Evolutionary conservation across 192 early-diverging fungal genomes (phyloP).

Genomic region (Lobosporangium transversale): DNA sequence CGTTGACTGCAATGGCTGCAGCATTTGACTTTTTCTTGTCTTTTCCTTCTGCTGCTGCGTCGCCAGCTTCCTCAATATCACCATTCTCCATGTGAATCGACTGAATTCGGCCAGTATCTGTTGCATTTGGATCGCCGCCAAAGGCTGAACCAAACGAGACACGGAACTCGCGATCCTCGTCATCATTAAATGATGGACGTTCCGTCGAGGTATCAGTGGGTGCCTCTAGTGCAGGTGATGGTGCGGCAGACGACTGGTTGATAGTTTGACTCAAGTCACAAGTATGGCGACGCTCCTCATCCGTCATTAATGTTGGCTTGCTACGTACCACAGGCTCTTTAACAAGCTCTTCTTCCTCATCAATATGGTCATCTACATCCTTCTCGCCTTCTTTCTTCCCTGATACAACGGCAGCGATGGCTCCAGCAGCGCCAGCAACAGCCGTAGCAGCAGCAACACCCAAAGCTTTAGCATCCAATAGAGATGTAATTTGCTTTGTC

Average conservation of each 20-base stretch:
- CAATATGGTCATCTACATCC: not conserved
- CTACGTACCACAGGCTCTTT: not conserved
- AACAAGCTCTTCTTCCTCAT: not conserved
- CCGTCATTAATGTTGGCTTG: not conserved
- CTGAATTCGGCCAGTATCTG: constrained; percentile 35
- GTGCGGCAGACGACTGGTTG: too few species aligned
- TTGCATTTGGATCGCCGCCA: constrained; percentile 17
- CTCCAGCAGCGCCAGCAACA: too few species aligned
- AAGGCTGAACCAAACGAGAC: constrained; percentile 46
- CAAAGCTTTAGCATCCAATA: not conserved
- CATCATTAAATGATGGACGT: not conserved
- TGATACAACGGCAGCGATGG: too few species aligned
- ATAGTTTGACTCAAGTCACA: constrained; percentile 39
- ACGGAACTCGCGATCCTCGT: constrained; percentile 16
- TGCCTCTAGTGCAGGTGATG: constrained; percentile 18
- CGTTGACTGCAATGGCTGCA: not conserved
- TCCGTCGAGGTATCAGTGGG: not conserved
- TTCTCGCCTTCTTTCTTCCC: too few species aligned
- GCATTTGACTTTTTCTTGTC: not conserved
- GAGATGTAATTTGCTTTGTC: constrained; percentile 11
- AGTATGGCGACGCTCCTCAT: constrained; percentile 43
- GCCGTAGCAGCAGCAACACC: not conserved
- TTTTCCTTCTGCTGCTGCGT: constrained; percentile 1
- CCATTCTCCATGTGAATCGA: constrained; percentile 19
- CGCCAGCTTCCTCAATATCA: not conserved